phyloP scores from a whole-genome alignment of 495 filamentous ascomycete species.

The Durotheca rogersii region DNA sequence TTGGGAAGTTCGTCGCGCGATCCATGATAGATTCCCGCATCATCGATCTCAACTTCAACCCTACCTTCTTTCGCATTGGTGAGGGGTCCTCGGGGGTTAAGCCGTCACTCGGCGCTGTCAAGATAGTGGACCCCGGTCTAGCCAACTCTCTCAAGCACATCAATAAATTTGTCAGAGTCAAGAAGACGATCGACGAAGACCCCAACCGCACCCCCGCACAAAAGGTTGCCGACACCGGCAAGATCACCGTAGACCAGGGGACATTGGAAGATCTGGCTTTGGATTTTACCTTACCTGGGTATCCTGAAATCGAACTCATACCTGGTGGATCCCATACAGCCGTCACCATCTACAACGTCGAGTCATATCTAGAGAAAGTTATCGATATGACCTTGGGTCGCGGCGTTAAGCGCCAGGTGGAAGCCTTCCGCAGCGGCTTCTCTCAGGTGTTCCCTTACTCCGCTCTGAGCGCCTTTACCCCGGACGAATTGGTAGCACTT shows the following conservation, averaged over 20 bases:
- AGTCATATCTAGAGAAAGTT: conserved; percentile 81
- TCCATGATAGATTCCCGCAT: conserved; percentile 99
- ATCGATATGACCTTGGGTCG: conserved; percentile 86
- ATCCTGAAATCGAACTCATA: conserved; percentile 83
- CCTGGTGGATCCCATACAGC: conserved; percentile 67
- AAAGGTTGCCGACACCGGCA: conserved; percentile 66
- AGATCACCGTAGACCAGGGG: conserved; percentile 70
- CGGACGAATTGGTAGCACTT: conserved; percentile 92
- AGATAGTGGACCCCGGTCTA: conserved; percentile 81
- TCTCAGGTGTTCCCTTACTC: conserved; percentile 96
- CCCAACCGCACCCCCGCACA: conserved; percentile 60
- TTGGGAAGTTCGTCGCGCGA: conserved; percentile 96
- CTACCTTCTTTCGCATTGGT: conserved; percentile 94
- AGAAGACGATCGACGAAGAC: conserved; percentile 76
- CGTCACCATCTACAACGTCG: conserved; percentile 89
- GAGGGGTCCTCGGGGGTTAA: conserved; percentile 70
- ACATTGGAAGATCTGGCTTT: conserved; percentile 83
- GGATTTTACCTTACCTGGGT: conserved; percentile 94
- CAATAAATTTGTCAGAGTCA: conserved; percentile 81
- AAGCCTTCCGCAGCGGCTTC: conserved; percentile 89
- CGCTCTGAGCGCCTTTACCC: conserved; percentile 90
- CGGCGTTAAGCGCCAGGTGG: conserved; percentile 85
- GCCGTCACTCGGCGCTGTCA: conserved; percentile 89
- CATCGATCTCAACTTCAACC: conserved; percentile 96
- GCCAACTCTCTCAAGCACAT: conserved; percentile 84